Percentiles rank a stretch among this genome's conserved stretches.
phyloP scores from a whole-genome alignment of 2,329 filamentous ascomycete species.

The Immersiporthe knoxdaviesiana region DNA sequence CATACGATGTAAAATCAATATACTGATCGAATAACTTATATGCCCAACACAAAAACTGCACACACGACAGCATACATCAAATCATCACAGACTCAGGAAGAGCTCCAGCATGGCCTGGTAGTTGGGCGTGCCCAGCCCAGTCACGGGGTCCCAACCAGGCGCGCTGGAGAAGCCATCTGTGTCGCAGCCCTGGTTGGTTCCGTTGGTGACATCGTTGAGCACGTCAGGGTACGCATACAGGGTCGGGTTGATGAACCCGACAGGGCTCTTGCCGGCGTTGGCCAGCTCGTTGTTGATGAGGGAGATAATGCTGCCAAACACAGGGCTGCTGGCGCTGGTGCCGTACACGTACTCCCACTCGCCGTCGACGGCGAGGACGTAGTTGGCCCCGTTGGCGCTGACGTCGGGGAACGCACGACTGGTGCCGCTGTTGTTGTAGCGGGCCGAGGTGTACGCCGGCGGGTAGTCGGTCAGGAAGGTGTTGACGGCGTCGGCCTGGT shows the following conservation, averaged over 20 bases:
- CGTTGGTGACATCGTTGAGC: slow-evolving; percentile 35
- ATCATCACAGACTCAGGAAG: slow-evolving; percentile 33
- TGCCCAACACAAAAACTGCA: background rate
- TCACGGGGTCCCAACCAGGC: slow-evolving; percentile 37
- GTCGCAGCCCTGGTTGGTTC: slow-evolving; percentile 36
- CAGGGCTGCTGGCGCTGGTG: slow-evolving; percentile 25
- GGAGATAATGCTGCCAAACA: slow-evolving; percentile 25
- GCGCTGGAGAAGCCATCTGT: slow-evolving; percentile 35
- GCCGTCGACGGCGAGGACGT: slow-evolving; percentile 26
- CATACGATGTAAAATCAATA: no score
- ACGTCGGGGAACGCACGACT: slow-evolving; percentile 27
- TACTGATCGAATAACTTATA: background rate
- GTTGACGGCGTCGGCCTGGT: slow-evolving; percentile 27
- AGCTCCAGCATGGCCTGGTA: slow-evolving; percentile 34
- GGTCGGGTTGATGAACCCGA: slow-evolving; percentile 28
- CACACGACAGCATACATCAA: no score
- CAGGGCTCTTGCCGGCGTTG: slow-evolving; percentile 25
- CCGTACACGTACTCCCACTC: slow-evolving; percentile 25
- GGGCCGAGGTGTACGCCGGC: slow-evolving; percentile 19
- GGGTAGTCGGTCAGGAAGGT: slow-evolving; percentile 24
- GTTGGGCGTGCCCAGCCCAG: slow-evolving; percentile 36
- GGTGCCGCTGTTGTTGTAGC: slow-evolving; percentile 27
- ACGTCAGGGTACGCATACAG: slow-evolving; percentile 25
- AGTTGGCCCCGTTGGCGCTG: slow-evolving; percentile 27
- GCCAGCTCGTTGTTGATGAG: slow-evolving; percentile 28